Percentiles rank a stretch among this genome's conserved stretches.
phyloP scores from a whole-genome alignment of 306 rosid species.

The Malus sieversii region DNA sequence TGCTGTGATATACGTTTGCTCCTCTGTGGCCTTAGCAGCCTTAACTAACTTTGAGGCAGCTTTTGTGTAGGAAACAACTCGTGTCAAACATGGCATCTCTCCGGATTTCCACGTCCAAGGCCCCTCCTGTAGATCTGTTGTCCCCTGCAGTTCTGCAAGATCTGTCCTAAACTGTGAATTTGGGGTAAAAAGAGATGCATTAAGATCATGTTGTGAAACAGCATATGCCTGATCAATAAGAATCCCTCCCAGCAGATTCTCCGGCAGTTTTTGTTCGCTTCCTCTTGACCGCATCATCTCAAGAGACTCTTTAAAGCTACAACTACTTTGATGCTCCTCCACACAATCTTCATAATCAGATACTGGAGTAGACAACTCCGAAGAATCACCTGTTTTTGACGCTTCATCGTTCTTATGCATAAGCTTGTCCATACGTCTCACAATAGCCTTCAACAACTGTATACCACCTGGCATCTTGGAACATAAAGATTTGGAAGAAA shows the following conservation, averaged over 20 bases:
- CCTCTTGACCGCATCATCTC: conserved; percentile 40
- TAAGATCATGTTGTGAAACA: conserved; percentile 45
- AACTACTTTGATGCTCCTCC: conserved; percentile 31
- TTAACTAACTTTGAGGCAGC: conserved; percentile 65
- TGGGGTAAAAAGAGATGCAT: conserved; percentile 55
- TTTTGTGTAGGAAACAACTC: conserved; percentile 51
- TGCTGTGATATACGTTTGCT: conserved; percentile 64
- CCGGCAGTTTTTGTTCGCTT: conserved; percentile 47
- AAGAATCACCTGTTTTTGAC: conserved; percentile 30
- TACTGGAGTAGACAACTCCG: conserved; percentile 39
- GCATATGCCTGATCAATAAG: conserved; percentile 54
- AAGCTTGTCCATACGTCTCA: conserved; percentile 44
- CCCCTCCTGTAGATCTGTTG: conserved; percentile 56
- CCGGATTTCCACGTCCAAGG: conserved; percentile 67
- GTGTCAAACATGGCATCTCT: conserved; percentile 43
- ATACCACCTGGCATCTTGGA: conserved; percentile 44
- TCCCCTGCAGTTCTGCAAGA: conserved; percentile 55
- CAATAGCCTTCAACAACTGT: conserved; percentile 38
- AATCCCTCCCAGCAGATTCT: conserved; percentile 60
- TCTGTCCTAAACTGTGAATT: conserved; percentile 61
- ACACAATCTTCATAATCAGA: conserved; percentile 50
- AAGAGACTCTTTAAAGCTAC: conserved; percentile 61
- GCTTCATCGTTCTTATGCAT: conserved; percentile 53
- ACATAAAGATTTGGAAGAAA: conserved; percentile 17
- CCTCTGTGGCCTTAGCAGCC: conserved; percentile 64